Evolutionary conservation across 2,329 filamentous ascomycete genomes (phyloP), one percentile per base, ranked within the genome.

Genomic region (Sarocladium strictum): DNA sequence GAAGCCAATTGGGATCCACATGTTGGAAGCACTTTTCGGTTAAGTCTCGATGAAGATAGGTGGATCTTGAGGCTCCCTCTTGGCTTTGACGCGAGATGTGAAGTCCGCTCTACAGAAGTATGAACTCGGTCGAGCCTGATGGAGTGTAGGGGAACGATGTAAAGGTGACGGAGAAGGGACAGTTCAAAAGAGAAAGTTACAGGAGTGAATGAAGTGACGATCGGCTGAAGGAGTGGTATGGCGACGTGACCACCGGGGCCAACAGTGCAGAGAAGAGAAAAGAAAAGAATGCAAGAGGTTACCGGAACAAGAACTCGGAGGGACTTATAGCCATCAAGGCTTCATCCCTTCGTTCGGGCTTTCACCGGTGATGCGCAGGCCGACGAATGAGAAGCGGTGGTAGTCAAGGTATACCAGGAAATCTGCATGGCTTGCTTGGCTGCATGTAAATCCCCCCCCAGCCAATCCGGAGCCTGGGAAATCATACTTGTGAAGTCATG

Each of bases 171-270:
- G 17, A 38, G 15, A n/a, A 38, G n/a, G 15, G 45, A 56, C 50
- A 32, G 27, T 53, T 19, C 51, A 54, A 54, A 45, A 40, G 50
- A 33, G 53, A 41, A 26, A 47, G 40, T 32, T 29, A 29, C 29
- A 47, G 51, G 47, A 50, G 43, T 43, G 26, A 27, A 35, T n/a
- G 27, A 26, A 15, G 19, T 53, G 38, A 56, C 15, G 29, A 50
- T 24, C 41, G 17, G 51, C 2, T 32, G 55, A 58, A 27, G 54
- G 58, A 29, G 21, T 54, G 54, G 23, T 40, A n/a, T 7, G 12
- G 53, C 54, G 55, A 26, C 45, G 26, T 57, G 53, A 61, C 59
- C 54, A 19, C 43, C 35, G 52, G 57, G 57, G 59, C 58, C 59
- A 58, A 57, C 58, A 54, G 50, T 59, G 57, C 47, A 54, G 41